Conservation (phyloP, 345 rosid species). For the Isatis tinctoria region DNA sequence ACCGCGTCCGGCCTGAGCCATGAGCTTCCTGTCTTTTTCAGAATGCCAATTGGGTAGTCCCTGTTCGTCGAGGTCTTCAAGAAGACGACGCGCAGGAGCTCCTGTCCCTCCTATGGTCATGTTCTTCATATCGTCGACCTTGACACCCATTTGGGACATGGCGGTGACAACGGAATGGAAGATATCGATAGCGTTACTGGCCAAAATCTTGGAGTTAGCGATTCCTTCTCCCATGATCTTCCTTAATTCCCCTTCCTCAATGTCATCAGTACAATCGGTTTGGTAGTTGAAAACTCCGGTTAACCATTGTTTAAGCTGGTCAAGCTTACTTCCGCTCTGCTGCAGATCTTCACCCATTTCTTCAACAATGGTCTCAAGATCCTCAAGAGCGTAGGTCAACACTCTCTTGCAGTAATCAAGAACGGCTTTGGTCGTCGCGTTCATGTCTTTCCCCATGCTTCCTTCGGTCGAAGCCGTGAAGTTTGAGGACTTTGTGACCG, state of each 20-base stretch:
- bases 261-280: slow-evolving; percentile 34
- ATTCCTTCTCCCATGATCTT: slow-evolving; percentile 33
- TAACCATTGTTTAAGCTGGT: slow-evolving; percentile 36
- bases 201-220: slow-evolving; percentile 32
- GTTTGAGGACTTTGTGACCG: slow-evolving; percentile 37
- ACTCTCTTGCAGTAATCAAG: slow-evolving; percentile 36
- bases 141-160: slow-evolving; percentile 21
- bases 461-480: slow-evolving; percentile 35
- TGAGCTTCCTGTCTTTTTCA: slow-evolving; percentile 50
- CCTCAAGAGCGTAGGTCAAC: slow-evolving; percentile 31
- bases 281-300: slow-evolving; percentile 36
- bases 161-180: slow-evolving; percentile 31
- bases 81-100: slow-evolving; percentile 39
- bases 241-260: slow-evolving; percentile 20
- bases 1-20: slow-evolving; percentile 37
- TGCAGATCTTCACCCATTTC: slow-evolving; percentile 36
- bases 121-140: slow-evolving; percentile 22
- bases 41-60: slow-evolving; percentile 60
- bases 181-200: slow-evolving; percentile 54
- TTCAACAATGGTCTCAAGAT: slow-evolving; percentile 34
- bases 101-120: background rate
- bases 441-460: slow-evolving; percentile 13
- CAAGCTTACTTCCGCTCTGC: slow-evolving; percentile 25
- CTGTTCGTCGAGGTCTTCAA: slow-evolving; percentile 6
- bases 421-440: slow-evolving; percentile 24